These are phyloP conservation scores for Botryotinia narcissicola DNA, from an alignment of 2,329 filamentous ascomycete genomes.

Conservation along the genomic window DNA sequence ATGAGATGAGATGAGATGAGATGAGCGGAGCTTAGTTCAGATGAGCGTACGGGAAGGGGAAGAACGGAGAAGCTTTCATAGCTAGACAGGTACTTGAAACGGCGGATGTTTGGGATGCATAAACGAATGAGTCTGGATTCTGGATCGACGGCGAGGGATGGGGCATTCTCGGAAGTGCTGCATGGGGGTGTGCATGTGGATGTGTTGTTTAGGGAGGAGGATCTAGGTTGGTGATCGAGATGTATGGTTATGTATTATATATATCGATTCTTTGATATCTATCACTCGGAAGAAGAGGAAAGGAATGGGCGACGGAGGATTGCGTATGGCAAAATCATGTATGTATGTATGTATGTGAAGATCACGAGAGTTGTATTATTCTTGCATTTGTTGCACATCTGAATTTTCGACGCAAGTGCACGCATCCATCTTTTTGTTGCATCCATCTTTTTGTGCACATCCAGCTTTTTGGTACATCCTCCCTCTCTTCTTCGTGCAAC, in stretches of 20 bases:
- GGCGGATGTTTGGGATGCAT: neutral
- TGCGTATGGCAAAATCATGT: neutral
- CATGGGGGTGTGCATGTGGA: too few relatives aligned
- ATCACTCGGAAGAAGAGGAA: neutral
- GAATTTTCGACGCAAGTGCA: neutral
- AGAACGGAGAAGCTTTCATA: neutral
- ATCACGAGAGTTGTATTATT: neutral
- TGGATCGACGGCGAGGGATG: neutral
- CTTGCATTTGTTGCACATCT: neutral
- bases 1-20: too few relatives aligned
- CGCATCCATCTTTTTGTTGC: neutral
- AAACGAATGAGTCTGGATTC: neutral
- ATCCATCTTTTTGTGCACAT: too few relatives aligned
- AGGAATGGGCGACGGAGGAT: neutral
- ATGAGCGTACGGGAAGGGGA: neutral
- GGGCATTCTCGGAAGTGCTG: neutral
- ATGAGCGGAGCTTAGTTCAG: neutral
- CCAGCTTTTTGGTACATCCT: too few relatives aligned
- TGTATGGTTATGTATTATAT: too few relatives aligned
- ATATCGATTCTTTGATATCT: too few relatives aligned
- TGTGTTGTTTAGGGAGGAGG: too few relatives aligned
- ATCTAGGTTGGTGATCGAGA: too few relatives aligned
- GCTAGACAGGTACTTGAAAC: neutral
- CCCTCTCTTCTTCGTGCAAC: neutral
- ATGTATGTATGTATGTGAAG: neutral